phyloP scores from a whole-genome alignment of 805 yeast species.

The Candida arabinofermentans region DNA sequence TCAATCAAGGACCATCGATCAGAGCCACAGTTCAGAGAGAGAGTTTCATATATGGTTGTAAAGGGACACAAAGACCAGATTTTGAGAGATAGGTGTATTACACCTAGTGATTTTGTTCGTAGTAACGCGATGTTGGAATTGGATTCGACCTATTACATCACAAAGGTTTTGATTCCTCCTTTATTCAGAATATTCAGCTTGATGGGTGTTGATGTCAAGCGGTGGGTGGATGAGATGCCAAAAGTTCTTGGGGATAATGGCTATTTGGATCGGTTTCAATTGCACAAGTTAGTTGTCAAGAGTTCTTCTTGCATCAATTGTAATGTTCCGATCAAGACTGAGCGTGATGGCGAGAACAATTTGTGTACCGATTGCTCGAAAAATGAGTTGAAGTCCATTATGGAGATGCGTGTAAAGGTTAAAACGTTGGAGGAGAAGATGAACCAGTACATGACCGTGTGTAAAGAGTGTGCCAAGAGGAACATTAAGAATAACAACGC shows the following conservation, averaged over 20 bases:
- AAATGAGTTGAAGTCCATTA: conserved; percentile 34
- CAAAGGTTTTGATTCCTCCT: conserved; percentile 83
- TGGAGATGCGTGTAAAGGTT: conserved; percentile 28
- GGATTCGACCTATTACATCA: conserved; percentile 84
- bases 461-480: conserved; percentile 34
- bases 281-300: conserved; percentile 19
- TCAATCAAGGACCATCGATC: conserved; percentile 63
- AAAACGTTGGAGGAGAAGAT: conserved; percentile 26
- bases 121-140: conserved; percentile 37
- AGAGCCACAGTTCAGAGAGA: conserved; percentile 83
- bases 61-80: conserved; percentile 51
- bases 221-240: conserved; percentile 77
- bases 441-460: conserved; percentile 29
- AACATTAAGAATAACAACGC: conserved; percentile 13
- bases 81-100: conserved; percentile 70
- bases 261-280: conserved; percentile 11
- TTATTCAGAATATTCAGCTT: conserved; percentile 77
- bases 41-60: conserved; percentile 83
- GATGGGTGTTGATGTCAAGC: conserved; percentile 72
- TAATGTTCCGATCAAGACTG: conserved; percentile 8
- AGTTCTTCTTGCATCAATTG: conserved; percentile 30
- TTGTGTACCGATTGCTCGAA: conserved; percentile 34
- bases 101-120: conserved; percentile 70
- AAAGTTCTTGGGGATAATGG: conserved; percentile 17
- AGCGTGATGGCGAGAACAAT: not conserved